Evolutionary conservation across 2,329 filamentous ascomycete genomes (phyloP).

Genomic region (Cordyceps javanica): DNA sequence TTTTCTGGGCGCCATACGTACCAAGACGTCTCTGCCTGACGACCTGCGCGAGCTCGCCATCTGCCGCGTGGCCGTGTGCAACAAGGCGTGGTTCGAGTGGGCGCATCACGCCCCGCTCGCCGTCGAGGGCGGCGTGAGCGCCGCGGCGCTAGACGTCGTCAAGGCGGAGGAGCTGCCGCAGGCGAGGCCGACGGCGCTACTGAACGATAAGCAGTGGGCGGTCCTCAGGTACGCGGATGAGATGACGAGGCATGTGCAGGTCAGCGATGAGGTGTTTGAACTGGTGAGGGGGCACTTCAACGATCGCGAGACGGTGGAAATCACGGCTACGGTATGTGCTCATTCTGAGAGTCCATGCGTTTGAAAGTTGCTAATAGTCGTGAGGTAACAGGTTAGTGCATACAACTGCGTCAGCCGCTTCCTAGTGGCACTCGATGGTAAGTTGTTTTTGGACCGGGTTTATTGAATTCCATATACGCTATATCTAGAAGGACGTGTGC

Average conservation of each 20-base stretch:
- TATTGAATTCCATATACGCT: background rate
- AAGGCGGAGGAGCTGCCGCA: slow-evolving; percentile 26
- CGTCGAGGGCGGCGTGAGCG: slow-evolving; percentile 49
- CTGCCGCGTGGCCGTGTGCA: slow-evolving; percentile 72
- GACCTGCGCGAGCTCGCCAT: slow-evolving; percentile 72
- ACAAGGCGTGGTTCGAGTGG: slow-evolving; percentile 84
- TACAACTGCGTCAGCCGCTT: slow-evolving; percentile 87
- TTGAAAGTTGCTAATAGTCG: slow-evolving; percentile 16
- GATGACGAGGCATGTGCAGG: slow-evolving; percentile 70
- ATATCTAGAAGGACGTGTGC: background rate
- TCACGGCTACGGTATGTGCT: slow-evolving; percentile 62
- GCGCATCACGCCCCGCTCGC: slow-evolving; percentile 67
- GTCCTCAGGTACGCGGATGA: slow-evolving; percentile 72
- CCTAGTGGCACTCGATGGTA: slow-evolving; percentile 72
- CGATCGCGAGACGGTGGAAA: slow-evolving; percentile 71
- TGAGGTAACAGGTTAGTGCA: slow-evolving; percentile 47
- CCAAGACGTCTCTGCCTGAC: slow-evolving; percentile 42
- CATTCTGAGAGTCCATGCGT: background rate
- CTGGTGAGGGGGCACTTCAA: slow-evolving; percentile 54
- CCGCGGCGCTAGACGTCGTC: slow-evolving; percentile 42
- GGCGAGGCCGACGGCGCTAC: slow-evolving; percentile 26
- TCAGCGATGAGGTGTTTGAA: slow-evolving; percentile 62
- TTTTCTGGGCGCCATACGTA: slow-evolving; percentile 59
- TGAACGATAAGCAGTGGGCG: slow-evolving; percentile 59
- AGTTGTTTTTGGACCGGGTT: slow-evolving; percentile 23